Percentiles rank a stretch among this genome's conserved stretches.
Evolutionary conservation across 805 yeast genomes (phyloP).

Genomic region (Yamadazyma laniorum): DNA sequence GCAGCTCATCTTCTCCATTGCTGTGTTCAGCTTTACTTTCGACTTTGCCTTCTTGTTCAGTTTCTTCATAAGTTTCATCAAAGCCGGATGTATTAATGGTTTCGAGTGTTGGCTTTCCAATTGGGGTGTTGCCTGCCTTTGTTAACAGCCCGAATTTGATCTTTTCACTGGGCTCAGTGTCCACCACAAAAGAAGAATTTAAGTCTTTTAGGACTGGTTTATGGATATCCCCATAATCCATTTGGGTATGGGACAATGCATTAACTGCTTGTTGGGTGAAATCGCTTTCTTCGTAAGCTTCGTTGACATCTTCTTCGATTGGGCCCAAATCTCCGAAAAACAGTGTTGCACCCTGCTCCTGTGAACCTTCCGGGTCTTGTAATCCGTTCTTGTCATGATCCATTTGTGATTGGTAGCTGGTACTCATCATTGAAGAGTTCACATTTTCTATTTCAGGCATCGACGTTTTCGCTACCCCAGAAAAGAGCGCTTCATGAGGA

Average conservation of each 20-base stretch:
- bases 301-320: background rate
- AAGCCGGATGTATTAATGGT: too few species aligned
- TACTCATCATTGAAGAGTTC: background rate
- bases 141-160: too few species aligned
- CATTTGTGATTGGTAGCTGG: background rate
- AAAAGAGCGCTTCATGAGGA: too few species aligned
- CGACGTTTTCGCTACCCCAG: too few species aligned
- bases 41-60: background rate
- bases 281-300: background rate
- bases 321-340: background rate
- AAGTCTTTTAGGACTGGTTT: background rate
- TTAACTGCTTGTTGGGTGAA: background rate
- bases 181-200: background rate
- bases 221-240: too few species aligned
- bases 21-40: background rate
- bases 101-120: too few species aligned
- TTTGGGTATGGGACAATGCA: too few species aligned
- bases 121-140: too few species aligned
- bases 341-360: too few species aligned
- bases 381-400: slow-evolving; percentile 1
- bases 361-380: slow-evolving; percentile 4
- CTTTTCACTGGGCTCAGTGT: too few species aligned
- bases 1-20: background rate
- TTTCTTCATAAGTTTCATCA: background rate
- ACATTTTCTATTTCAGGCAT: slow-evolving; percentile 2